Evolutionary conservation across 805 yeast species (phyloP), one percentile per base, ranked within the genome.

Genomic region (Blastobotrys attinorum): DNA sequence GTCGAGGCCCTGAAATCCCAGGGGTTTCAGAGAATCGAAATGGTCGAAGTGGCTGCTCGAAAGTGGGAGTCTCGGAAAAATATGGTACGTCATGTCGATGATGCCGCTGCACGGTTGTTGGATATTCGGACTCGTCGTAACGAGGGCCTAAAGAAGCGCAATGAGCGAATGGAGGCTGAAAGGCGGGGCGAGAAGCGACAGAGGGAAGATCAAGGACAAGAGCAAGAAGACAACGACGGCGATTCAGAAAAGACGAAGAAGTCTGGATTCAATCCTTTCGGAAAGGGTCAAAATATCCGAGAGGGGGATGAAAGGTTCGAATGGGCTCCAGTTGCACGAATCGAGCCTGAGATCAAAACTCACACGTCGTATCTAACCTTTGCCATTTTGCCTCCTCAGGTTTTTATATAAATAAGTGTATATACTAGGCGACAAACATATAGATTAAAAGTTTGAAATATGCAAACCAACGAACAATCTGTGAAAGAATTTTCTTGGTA

Each of bases 301-400:
- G 97, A 90, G 65, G 98, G 99, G 43, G 97, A 90, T 57, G 75
- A 70, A 3, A 73, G 72, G 2, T 92, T 70, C 60, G 65, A 76
- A 22, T 92, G 99, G 99, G 67, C 71, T 45, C 73, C 85, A 52
- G 92, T 89, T n/a, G 78, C 95, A 15, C 81, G 79, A 60, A 70
- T 80, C 6, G 98, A 90, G 60, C 56, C 79, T 2, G 97, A 92
- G 59, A 71, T 90, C 54, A 90, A 90, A 65, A 81, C 88, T 4
- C 99, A 92, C 56, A 92, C 99, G 0, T 86, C 96, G 0, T 92
- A 87, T 59, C 66, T 92, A 56, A 86, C 96, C 1, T 92, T 92
- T 72, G 99, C 98, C 20, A 72, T 70, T 29, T 53, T 64, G 21
- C 67, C 71, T 3, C 69, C 71, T 1, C 6, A n/a, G n/a, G n/a